phyloP scores from a whole-genome alignment of 2,329 filamentous ascomycete genomes.

The Teratosphaeriaceae sp. region DNA sequence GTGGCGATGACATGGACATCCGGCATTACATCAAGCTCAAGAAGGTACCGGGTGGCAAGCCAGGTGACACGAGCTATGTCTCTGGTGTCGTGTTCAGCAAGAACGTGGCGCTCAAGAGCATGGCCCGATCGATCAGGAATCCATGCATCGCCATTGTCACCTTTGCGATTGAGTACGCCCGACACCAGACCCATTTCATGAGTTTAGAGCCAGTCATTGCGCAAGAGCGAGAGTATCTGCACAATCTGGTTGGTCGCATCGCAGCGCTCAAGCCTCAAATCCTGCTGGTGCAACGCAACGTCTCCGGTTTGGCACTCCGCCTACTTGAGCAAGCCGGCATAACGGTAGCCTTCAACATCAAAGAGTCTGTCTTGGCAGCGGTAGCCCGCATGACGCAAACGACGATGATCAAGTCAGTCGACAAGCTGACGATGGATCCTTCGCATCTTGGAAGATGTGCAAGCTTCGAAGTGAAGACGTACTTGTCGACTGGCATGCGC shows the following conservation, averaged over 20 bases:
- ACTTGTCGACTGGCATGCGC: slow-evolving; percentile 73
- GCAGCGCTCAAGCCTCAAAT: slow-evolving; percentile 77
- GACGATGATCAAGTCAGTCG: slow-evolving; percentile 86
- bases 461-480: slow-evolving; percentile 93
- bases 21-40: slow-evolving; percentile 97
- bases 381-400: slow-evolving; percentile 90
- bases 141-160: slow-evolving; percentile 89
- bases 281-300: slow-evolving; percentile 84
- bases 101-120: slow-evolving; percentile 91
- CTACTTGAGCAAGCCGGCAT: slow-evolving; percentile 84
- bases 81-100: slow-evolving; percentile 97
- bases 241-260: slow-evolving; percentile 87
- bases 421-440: slow-evolving; percentile 74
- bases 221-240: slow-evolving; percentile 89
- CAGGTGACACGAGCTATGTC: slow-evolving; percentile 90
- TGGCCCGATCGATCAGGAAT: slow-evolving; percentile 77
- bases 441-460: slow-evolving; percentile 73
- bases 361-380: slow-evolving; percentile 89
- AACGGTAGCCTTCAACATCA: slow-evolving; percentile 93
- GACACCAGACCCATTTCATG: slow-evolving; percentile 94
- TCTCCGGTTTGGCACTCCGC: slow-evolving; percentile 84
- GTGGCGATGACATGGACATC: slow-evolving; percentile 93
- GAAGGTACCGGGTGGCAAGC: slow-evolving; percentile 84
- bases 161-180: slow-evolving; percentile 92
- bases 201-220: slow-evolving; percentile 94